Base-by-base conservation (phyloP, 768 basidiomycete genomes). In the Collybia nuda region DNA sequence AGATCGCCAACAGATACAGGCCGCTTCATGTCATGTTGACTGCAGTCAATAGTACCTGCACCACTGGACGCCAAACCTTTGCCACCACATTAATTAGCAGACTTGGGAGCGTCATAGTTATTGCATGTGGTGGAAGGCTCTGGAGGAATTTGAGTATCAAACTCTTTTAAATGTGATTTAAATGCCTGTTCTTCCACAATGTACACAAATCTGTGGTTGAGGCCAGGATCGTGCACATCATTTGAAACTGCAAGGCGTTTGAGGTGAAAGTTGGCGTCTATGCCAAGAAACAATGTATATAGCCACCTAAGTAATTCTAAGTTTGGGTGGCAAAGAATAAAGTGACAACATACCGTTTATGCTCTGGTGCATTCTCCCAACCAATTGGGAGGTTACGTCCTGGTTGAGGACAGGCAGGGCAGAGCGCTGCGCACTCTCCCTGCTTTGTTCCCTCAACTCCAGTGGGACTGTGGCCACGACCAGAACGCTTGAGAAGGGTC, bases 181-280 rank as follows among this genome's bases (percentile, higher is more conserved):
- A 65, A 73, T 6, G 24, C 23, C n/a, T 35, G 15, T 19, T 64
- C 54, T 5, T 62, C 53, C 0, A 68, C 60, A 47, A 67, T 60
- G 47, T 68, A 72, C 1, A 58, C 61, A 49, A 53, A 64, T 1
- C 68, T 68, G 7, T 59, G 39, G 6, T 60, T 52, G 3, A 70
- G 56, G 8, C 61, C 57, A 6, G 68, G 62, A 50, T 70, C 68
- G 8, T 35, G 44, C 14, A 45, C 48, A 12, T 65, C 58, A 9
- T 44, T 63, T 3, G 64, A 67, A 1, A 65, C 56, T 6, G 59
- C 42, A 40, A 59, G 58, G 1, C 65, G 57, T 38, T 67, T 72
- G 3, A 72, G 52, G 1, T 59, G 56, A 44, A 72, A 75, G 46
- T 65, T 67, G 17, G 68, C 66, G 42, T 70, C 67, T 9, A 68